A percentile compares a stretch with the other conserved stretches of the same genome.
Evolutionary conservation across 768 basidiomycete species (phyloP).

Genomic region (Xerocomus potaroensis): DNA sequence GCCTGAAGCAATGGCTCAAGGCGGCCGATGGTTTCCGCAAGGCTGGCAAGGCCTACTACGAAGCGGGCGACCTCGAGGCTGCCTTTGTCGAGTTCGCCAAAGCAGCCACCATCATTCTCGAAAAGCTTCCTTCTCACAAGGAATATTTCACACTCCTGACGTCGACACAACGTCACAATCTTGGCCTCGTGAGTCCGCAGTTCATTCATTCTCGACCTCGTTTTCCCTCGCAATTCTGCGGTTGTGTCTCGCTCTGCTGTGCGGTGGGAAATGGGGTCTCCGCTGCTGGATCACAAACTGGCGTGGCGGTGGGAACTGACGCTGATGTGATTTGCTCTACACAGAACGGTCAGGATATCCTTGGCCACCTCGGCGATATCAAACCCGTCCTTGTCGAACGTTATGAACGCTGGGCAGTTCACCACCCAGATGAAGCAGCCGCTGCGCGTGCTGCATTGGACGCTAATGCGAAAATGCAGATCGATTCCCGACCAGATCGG

Average conservation of each 20-base stretch:
- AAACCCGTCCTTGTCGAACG: slow-evolving; percentile 62
- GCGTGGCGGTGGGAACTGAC: slow-evolving; percentile 1
- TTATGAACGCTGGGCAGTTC: slow-evolving; percentile 55
- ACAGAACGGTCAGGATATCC: slow-evolving; percentile 76
- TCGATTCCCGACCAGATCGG: slow-evolving; percentile 24
- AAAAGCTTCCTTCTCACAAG: slow-evolving; percentile 70
- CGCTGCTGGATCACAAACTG: background rate
- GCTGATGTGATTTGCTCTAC: slow-evolving; percentile 17
- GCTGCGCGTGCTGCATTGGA: slow-evolving; percentile 20
- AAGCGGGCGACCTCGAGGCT: slow-evolving; percentile 57
- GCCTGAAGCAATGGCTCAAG: slow-evolving; percentile 64
- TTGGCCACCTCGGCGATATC: slow-evolving; percentile 59
- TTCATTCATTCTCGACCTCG: background rate
- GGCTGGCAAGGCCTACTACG: slow-evolving; percentile 44
- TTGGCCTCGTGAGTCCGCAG: slow-evolving; percentile 58
- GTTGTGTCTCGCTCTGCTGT: background rate
- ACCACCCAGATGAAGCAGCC: slow-evolving; percentile 37
- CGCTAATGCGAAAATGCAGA: slow-evolving; percentile 17
- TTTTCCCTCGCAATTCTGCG: slow-evolving; percentile 1
- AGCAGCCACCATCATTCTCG: slow-evolving; percentile 73
- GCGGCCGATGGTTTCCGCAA: slow-evolving; percentile 59
- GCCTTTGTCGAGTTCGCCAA: slow-evolving; percentile 70
- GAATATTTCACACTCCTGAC: slow-evolving; percentile 58
- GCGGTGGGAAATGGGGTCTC: no score
- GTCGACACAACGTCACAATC: slow-evolving; percentile 57